Evolutionary conservation across 1,139 yeast species (phyloP).

Genomic region (Lodderomyces pseudojiufengensis): DNA sequence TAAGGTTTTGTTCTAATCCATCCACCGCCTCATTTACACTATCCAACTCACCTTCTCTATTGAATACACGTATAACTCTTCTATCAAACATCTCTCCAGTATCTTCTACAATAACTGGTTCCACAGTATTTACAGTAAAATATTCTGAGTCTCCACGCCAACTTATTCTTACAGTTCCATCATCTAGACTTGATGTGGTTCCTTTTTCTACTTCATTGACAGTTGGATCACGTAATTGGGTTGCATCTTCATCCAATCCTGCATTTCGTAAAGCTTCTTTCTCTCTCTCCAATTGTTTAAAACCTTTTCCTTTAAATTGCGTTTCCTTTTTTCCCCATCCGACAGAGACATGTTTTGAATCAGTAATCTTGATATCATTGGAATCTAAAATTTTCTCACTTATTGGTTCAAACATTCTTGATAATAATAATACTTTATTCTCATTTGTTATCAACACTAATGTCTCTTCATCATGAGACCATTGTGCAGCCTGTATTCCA

Average conservation of each 20-base stretch:
- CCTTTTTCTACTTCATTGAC: conserved; percentile 75
- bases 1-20: conserved; percentile 64
- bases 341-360: conserved; percentile 85
- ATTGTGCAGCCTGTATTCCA: conserved; percentile 68
- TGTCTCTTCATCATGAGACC: conserved; percentile 94
- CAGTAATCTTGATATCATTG: conserved; percentile 56
- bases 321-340: conserved; percentile 99
- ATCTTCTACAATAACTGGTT: conserved; percentile 42
- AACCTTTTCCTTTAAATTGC: conserved; percentile 94
- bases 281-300: conserved; percentile 73
- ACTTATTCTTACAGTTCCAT: conserved; percentile 47
- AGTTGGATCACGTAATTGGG: conserved; percentile 81
- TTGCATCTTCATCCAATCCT: conserved; percentile 55
- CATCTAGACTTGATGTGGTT: conserved; percentile 51
- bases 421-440: conserved; percentile 59
- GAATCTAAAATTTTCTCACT: conserved; percentile 57
- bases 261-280: conserved; percentile 58
- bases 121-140: conserved; percentile 67
- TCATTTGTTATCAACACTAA: conserved; percentile 67
- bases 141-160: conserved; percentile 97
- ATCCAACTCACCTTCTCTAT: conserved; percentile 72
- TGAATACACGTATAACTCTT: conserved; percentile 80
- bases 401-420: conserved; percentile 78
- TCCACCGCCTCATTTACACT: conserved; percentile 91
- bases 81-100: conserved; percentile 45